Evolutionary conservation across 2,329 filamentous ascomycete genomes (phyloP), one percentile per base, ranked within the genome.

Genomic region (Pseudonectria buxi): DNA sequence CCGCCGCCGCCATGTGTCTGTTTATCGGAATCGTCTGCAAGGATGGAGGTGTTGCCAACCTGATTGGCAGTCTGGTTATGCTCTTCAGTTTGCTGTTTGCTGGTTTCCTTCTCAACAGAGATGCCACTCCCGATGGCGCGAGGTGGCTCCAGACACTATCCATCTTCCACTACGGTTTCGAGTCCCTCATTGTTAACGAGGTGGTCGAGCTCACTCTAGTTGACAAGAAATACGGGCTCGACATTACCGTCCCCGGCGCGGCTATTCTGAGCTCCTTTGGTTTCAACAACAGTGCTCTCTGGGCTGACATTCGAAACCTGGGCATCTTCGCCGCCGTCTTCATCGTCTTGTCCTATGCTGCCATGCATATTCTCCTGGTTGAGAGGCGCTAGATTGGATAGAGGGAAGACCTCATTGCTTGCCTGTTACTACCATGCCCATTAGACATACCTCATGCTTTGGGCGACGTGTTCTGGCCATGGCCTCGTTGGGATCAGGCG

Each of bases 101-200:
- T 1, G 92, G 92, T 38, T 79, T 98, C 40, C 71, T 98, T 38
- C 76, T 98, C 42, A 98, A 98, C 61, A 88, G 95, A 57, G 81
- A 95, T 58, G 88, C 86, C 22, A 95, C 95, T 35, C 92, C 92
- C 2, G 71, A 76, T 32, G 78, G 86, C 2, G 85, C 90, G 3
- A 63, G 88, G 43, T 98, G 92, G 92, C 65, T 98, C 33, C 92
- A 98, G 68, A 78, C 76, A 64, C 67, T 98, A 7, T 95, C 89
- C 2, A 98, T 98, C 44, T 98, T 98, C 74, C 92, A 98, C 59
- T 98, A 94, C 56, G 90, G 83, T 5, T 96, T 96, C 51, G 92
- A 98, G 68, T 85, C 86, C 2, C 74, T 98, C 11, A 94, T 96
- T 44, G 92, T 98, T 50, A 98, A 96, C 56, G 92, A 98, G 65